A percentile compares a stretch with the other conserved stretches of the same genome.
Evolutionary conservation across 2,329 filamentous ascomycete genomes (phyloP).

Genomic region (Epichloe coenophiala): DNA sequence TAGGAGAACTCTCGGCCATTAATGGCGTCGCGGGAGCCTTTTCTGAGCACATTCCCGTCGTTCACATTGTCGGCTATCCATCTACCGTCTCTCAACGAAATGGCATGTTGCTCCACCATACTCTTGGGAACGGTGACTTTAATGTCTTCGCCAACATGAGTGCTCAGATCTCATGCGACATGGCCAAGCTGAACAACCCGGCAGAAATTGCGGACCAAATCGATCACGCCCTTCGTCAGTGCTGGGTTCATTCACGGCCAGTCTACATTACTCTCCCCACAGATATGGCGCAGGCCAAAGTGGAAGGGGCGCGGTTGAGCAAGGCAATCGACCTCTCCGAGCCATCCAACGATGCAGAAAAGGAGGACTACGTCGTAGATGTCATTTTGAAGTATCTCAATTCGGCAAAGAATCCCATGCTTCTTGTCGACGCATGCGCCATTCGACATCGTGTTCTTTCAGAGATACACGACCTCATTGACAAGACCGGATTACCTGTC

Average conservation of each 20-base stretch:
- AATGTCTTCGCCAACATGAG: constrained; percentile 74
- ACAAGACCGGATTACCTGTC: constrained; percentile 61
- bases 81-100: constrained; percentile 33
- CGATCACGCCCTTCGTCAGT: constrained; percentile 63
- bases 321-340: constrained; percentile 54
- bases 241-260: constrained; percentile 59
- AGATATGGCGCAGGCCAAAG: constrained; percentile 63
- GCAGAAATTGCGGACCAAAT: constrained; percentile 60
- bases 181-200: constrained; percentile 57
- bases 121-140: constrained; percentile 66
- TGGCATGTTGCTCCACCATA: constrained; percentile 48
- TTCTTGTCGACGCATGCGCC: constrained; percentile 74
- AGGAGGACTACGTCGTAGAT: constrained; percentile 72
- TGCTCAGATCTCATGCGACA: constrained; percentile 53
- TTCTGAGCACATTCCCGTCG: constrained; percentile 57
- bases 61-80: constrained; percentile 50
- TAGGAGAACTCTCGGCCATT: constrained; percentile 60
- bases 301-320: constrained; percentile 61
- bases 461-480: constrained; percentile 59
- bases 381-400: constrained; percentile 62
- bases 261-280: constrained; percentile 77
- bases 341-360: constrained; percentile 51
- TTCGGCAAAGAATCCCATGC: constrained; percentile 58
- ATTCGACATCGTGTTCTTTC: constrained; percentile 60
- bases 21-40: constrained; percentile 64